phyloP scores from a whole-genome alignment of 768 basidiomycete species.

The Agrocybe pediades region DNA sequence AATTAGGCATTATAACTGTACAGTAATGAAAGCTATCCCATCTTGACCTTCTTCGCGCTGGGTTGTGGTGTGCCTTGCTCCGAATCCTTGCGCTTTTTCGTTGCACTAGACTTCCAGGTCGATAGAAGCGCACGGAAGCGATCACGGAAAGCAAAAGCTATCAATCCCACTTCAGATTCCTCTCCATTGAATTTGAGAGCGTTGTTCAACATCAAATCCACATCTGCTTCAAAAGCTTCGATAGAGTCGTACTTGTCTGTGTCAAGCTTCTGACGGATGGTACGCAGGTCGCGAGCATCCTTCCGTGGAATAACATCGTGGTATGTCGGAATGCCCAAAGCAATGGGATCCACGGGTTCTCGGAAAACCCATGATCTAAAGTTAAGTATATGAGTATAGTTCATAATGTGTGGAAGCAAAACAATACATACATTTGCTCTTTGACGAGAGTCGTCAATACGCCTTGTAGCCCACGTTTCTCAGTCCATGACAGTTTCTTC shows the following conservation, averaged over 20 bases:
- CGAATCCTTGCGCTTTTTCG: conserved; percentile 77
- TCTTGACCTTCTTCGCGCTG: conserved; percentile 62
- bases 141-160: conserved; percentile 52
- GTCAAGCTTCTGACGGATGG: conserved; percentile 81
- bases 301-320: conserved; percentile 83
- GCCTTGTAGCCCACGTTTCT: conserved; percentile 77
- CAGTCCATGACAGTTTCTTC: conserved; percentile 71
- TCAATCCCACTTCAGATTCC: conserved; percentile 75
- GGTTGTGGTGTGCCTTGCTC: conserved; percentile 67
- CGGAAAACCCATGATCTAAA: conserved; percentile 76
- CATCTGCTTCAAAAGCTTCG: conserved; percentile 81
- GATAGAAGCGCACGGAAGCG: conserved; percentile 57
- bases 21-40: conserved; percentile 35
- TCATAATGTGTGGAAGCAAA: neutral
- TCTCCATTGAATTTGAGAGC: conserved; percentile 87
- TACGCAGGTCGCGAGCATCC: conserved; percentile 83
- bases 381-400: conserved; percentile 9
- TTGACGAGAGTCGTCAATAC: conserved; percentile 69
- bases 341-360: conserved; percentile 87
- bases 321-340: conserved; percentile 84
- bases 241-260: conserved; percentile 78
- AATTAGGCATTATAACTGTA: conserved; percentile 17
- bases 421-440: conserved; percentile 60
- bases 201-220: conserved; percentile 87
- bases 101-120: conserved; percentile 45